These are phyloP conservation scores for Massariosphaeria phaeospora DNA, from an alignment of 495 filamentous ascomycete genomes.

Conservation along the genomic window DNA sequence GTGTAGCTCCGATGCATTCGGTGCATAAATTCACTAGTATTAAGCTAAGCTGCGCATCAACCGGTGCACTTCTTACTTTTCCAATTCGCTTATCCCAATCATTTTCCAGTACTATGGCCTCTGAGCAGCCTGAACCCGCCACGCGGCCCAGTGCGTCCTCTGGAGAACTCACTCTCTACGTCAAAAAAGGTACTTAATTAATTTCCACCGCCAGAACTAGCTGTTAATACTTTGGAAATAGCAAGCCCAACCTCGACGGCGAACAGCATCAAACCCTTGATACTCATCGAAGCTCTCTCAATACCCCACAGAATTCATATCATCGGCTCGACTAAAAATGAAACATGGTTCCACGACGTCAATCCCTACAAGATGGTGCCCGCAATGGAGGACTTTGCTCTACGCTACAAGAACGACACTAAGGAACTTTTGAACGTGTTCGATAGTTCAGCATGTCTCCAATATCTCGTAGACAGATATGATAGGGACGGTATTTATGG, in stretches of 20 bases:
- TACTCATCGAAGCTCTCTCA: slow-evolving; percentile 16
- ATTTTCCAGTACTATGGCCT: too few species aligned
- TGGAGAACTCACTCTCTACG: too few species aligned
- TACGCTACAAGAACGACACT: background rate
- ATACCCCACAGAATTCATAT: slow-evolving; percentile 13
- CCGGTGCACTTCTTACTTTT: too few species aligned
- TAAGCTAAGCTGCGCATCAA: too few species aligned
- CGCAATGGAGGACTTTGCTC: slow-evolving; percentile 17
- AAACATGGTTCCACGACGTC: slow-evolving; percentile 13
- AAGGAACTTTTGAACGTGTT: slow-evolving; percentile 1
- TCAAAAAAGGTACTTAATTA: too few species aligned
- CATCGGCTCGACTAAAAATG: background rate
- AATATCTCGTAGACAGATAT: slow-evolving; percentile 17
- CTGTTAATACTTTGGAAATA: too few species aligned
- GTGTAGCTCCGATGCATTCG: too few species aligned
- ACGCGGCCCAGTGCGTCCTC: too few species aligned
- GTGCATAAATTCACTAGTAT: too few species aligned
- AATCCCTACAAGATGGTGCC: slow-evolving; percentile 20
- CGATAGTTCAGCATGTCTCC: slow-evolving; percentile 17
- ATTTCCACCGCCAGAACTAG: too few species aligned
- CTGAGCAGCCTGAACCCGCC: too few species aligned
- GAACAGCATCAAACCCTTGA: slow-evolving; percentile 16
- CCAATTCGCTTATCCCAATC: too few species aligned
- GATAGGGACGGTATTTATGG: slow-evolving; percentile 13
- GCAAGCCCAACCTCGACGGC: slow-evolving; percentile 6